Evolutionary conservation across 345 rosid species (phyloP), one percentile per base, ranked within the genome.

Genomic region (Acer negundo): DNA sequence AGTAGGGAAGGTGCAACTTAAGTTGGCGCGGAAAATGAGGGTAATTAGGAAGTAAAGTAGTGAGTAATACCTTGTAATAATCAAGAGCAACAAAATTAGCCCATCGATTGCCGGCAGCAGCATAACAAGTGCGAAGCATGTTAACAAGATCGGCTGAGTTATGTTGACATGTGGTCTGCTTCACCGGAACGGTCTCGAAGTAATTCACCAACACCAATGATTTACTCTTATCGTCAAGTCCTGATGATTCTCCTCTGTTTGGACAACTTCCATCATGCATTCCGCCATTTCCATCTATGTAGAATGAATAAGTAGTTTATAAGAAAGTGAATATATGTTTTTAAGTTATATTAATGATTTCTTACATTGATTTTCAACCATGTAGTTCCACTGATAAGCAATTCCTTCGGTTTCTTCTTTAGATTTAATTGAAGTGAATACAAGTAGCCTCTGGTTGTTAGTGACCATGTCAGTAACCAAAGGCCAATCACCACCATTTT

Each of bases 361-460:
- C 46, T 42, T 86, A 89, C 96, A 91, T 26, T 90, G 94, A 75
- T 91, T 91, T 85, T 90, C 96, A 40, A 88, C 93, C 96, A 90
- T 91, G 88, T 86, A 91, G 59, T 82, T 87, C 96, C 96, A 91
- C 68, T 91, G 96, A 74, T 88, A 91, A 24, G 96, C 94, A 12
- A 90, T 88, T 55, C 90, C 92, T 82, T 91, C 96, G 20, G 79
- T 67, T 42, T 74, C 59, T 81, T 91, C 92, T 79, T 91, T 91
- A 20, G 92, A 82, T 73, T 72, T 10, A 7, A 77, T 75, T 0
- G 94, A 91, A 24, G 93, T 88, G 84, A 91, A 90, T 0, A 88
- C 92, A 11, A 91, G 82, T 16, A 91, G 81, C 72, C 91, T 86
- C 55, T 86, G 88, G 82, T 87, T 88, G 3, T 84, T 86, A 7